Conservation (phyloP, 768 basidiomycete species). For the Hemileccinum rubropunctum region DNA sequence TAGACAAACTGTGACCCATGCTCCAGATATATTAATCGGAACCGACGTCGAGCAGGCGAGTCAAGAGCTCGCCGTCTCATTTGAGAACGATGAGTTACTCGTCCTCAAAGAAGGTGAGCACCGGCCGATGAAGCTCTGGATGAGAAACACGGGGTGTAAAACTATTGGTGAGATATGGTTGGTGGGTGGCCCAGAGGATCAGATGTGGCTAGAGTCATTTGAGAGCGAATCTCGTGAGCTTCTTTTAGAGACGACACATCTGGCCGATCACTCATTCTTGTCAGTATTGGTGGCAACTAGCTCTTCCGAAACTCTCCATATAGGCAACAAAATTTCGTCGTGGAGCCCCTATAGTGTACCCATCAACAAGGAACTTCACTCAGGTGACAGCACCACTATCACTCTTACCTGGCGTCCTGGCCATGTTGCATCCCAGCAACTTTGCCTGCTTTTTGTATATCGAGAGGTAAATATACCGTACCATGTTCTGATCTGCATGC, state of each 20-base stretch:
- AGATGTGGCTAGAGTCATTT: conserved; percentile 48
- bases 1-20: conserved; percentile 66
- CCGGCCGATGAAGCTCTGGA: conserved; percentile 48
- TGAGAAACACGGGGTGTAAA: conserved; percentile 65
- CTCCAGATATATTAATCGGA: conserved; percentile 58
- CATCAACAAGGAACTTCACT: conserved; percentile 36
- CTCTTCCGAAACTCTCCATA: conserved; percentile 40
- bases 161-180: conserved; percentile 71
- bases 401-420: conserved; percentile 54
- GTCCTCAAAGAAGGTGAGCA: conserved; percentile 69
- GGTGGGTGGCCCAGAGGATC: conserved; percentile 57
- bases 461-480: conserved; percentile 46
- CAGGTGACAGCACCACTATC: conserved; percentile 52
- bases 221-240: conserved; percentile 24
- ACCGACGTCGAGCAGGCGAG: conserved; percentile 62
- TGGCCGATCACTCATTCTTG: conserved; percentile 4
- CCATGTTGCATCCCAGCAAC: conserved; percentile 43
- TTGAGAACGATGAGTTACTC: conserved; percentile 51
- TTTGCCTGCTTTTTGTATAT: conserved; percentile 65
- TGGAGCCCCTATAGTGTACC: conserved; percentile 48
- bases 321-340: conserved; percentile 50
- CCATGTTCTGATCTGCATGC: background rate
- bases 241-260: background rate
- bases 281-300: conserved; percentile 14
- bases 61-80: conserved; percentile 59